Evolutionary conservation across 2,329 filamentous ascomycete genomes (phyloP).

Genomic region (Tricladium varicosporioides): DNA sequence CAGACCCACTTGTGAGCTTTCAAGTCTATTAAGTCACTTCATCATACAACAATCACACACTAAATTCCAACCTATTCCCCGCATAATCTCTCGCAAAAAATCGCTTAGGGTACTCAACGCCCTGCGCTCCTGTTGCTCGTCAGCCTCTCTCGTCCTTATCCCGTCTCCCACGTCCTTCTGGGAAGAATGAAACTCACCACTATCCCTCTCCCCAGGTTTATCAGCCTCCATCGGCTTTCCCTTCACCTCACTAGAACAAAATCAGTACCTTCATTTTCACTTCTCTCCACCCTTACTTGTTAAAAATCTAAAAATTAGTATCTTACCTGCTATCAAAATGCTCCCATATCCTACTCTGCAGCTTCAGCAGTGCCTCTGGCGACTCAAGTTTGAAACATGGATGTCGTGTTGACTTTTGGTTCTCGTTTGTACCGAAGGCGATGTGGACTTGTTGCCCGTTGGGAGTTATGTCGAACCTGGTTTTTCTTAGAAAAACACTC

Average conservation of each 20-base stretch:
- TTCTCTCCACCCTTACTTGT: no score
- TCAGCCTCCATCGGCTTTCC: constrained; percentile 54
- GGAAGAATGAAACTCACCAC: constrained; percentile 34
- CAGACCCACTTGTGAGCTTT: no score
- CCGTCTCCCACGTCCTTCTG: no score
- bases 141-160: not conserved
- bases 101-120: constrained; percentile 56
- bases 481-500: not conserved
- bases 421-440: constrained; percentile 44
- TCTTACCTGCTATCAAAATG: constrained; percentile 38
- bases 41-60: constrained; percentile 35
- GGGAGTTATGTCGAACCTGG: constrained; percentile 53
- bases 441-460: constrained; percentile 56
- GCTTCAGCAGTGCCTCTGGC: constrained; percentile 43
- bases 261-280: no score
- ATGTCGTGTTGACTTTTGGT: constrained; percentile 45
- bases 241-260: constrained; percentile 39
- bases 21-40: no score
- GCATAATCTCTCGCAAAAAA: constrained; percentile 62
- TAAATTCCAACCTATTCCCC: constrained; percentile 54
- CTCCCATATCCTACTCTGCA: constrained; percentile 50
- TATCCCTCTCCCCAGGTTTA: constrained; percentile 48
- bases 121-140: constrained; percentile 43
- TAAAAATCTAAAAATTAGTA: no score
- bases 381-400: constrained; percentile 56